Base-by-base conservation (phyloP, 768 basidiomycete genomes). In the Paxillus ammoniavirescens region DNA sequence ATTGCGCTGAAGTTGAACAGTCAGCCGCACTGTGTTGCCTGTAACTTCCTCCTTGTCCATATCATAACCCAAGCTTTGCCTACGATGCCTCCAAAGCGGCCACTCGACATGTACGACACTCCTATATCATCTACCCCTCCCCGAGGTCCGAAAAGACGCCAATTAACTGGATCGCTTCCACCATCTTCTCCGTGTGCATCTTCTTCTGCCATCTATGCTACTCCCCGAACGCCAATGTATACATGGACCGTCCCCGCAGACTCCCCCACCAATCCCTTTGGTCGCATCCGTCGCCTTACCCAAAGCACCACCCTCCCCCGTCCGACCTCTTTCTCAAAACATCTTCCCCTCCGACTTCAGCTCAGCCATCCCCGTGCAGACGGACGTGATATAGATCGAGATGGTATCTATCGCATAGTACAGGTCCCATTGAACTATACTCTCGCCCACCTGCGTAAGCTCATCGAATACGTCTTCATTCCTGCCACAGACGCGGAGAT, bases 361-460 rank as follows among this genome's bases (percentile, higher is more conserved):
- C 70, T 86, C 47, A 66, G 82, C 42, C 74, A 77, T 42, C 56
- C 64, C 12, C 66, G 68, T 2, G 56, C 61, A 50, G 47, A 64
- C 37, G 59, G 65, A 3, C 55, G 59, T 26, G 54, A 56, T n/a
- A 14, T 31, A 45, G 65, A 65, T 15, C 67, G 72, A 50, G 80
- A 83, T 5, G 81, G 82, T 5, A 75, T 85, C 3, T 81, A 82
- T 61, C 79, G 87, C 49, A 70, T 89, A 49, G 81, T 82, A 5
- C 87, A 87, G 57, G 84, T 88, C 8, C 88, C 88, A 0, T 71
- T 82, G 26, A 86, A 77, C 63, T 89, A 88, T 64, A 86, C 84
- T 0, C 83, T 91, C 58, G 72, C 78, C 0, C 86, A 86, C 60
- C 72, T 91, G 5, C 80, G 81, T 38, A 77, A 75, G 43, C 77